These are phyloP conservation scores for Phytopythium oedochilum DNA, from an alignment of 352 stramenopile species.

Conservation along the genomic window DNA sequence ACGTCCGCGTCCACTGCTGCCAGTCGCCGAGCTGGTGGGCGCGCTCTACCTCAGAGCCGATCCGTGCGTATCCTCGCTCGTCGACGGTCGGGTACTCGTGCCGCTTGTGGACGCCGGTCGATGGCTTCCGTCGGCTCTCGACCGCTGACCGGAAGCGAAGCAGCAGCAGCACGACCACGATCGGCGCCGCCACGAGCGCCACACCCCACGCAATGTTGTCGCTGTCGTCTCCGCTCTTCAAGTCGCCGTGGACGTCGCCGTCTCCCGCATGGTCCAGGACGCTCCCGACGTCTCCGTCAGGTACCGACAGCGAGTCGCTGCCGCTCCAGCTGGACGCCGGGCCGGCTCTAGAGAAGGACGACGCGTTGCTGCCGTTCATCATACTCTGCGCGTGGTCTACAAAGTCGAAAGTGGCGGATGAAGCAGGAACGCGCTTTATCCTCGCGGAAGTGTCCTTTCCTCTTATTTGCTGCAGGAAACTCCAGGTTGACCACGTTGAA, in stretches of 20 bases:
- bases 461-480: background rate
- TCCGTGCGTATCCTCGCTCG: background rate
- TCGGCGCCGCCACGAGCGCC: constrained; percentile 3
- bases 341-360: background rate
- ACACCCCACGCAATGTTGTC: constrained; percentile 3
- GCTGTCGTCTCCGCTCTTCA: background rate
- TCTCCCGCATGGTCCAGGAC: background rate
- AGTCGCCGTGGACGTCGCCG: too few relatives aligned
- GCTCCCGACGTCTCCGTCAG: background rate
- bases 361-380: background rate
- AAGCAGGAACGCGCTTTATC: too few relatives aligned
- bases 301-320: background rate
- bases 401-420: constrained; percentile 1
- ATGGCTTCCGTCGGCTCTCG: background rate
- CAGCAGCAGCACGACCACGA: constrained; percentile 1
- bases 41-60: background rate
- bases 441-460: background rate
- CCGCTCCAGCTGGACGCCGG: background rate
- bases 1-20: background rate
- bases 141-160: background rate
- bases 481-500: background rate
- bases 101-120: background rate
- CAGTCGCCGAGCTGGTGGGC: background rate
- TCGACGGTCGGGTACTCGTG: background rate
- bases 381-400: background rate